Base-by-base conservation (phyloP, 495 filamentous ascomycete genomes). In the Lichenothelia convexa region DNA sequence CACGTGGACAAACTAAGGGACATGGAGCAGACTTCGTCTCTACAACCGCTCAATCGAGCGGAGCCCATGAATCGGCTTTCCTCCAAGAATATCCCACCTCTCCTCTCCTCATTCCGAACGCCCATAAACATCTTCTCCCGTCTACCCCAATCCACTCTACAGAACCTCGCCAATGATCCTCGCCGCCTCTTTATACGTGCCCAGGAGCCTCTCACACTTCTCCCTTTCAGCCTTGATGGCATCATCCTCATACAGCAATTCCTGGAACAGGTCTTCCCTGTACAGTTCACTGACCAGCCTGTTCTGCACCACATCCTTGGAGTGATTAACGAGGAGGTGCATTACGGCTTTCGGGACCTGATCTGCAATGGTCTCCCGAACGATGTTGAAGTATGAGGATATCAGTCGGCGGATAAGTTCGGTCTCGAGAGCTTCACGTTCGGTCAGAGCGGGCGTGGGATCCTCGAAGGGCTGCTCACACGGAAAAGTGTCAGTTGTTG, bases 331-430 rank as follows among this genome's bases (percentile, higher is more conserved):
- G 31, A 97, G 73, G 8, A 97, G 75, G 50, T 97, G 89, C 89
- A 97, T 97, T 47, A 97, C 78, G 1, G 89, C 89, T 61, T 97
- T 97, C 32, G 89, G 89, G 15, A 97, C 91, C 57, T 95, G 87
- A 50, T 97, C 89, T 18, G 87, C 87, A 46, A 94, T 93, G 24
- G 80, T 83, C 53, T 97, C 89, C 36, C 89, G 80, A 8, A 97
- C 89, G 45, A 97, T 97, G 49, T 92, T 86, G 66, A 97, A 97
- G 57, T 97, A 97, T 1, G 84, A 93, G 35, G 79, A 86, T 47
- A 97, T 97, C 22, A 97, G 67, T 21, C 86, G 80, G 21, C 87
- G 82, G 51, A 97, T 97, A 18, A 97, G 71, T 57, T 97, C 89
- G 5, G 89, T 93, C 57, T 97, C 89, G 63, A 97, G 77, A 19